Conservation (phyloP, 1,284 basidiomycete genomes). For the Sphaerobolus stellatus region DNA sequence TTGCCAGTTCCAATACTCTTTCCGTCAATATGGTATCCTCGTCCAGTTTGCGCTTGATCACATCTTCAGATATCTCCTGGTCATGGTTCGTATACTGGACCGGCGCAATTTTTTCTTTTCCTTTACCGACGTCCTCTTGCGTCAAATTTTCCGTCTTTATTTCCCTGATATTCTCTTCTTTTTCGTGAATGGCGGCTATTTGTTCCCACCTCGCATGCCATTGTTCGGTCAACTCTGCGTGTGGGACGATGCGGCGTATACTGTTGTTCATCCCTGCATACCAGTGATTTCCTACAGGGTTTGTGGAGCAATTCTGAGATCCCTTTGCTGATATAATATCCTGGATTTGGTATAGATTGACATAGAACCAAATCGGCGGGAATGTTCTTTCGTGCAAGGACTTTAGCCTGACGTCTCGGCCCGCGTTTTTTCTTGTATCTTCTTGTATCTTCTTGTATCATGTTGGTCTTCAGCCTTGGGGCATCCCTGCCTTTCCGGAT, state of each 20-base stretch:
- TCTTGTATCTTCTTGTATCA: too few relatives aligned
- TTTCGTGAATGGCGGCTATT: background rate
- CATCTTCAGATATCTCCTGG: background rate
- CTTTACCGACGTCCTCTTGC: background rate
- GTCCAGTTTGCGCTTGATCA: slow-evolving; percentile 1
- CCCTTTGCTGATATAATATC: too few relatives aligned
- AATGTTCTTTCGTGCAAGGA: too few relatives aligned
- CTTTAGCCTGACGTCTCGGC: too few relatives aligned
- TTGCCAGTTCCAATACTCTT: slow-evolving; percentile 14
- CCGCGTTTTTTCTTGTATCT: too few relatives aligned
- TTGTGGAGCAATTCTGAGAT: too few relatives aligned
- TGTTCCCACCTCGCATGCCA: background rate
- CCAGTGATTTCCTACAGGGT: too few relatives aligned
- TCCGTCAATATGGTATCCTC: slow-evolving; percentile 15
- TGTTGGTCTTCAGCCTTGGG: too few relatives aligned
- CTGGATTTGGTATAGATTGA: too few relatives aligned
- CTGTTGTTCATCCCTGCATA: too few relatives aligned
- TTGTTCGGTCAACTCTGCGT: background rate
- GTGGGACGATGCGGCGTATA: background rate
- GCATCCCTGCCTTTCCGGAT: too few relatives aligned
- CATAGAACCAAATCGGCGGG: too few relatives aligned
- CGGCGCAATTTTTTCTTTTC: background rate
- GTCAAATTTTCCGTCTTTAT: background rate
- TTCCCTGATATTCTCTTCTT: background rate
- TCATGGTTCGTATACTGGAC: background rate